phyloP scores from a whole-genome alignment of 129 eudicot species.

The Scalesia atractyloides region DNA sequence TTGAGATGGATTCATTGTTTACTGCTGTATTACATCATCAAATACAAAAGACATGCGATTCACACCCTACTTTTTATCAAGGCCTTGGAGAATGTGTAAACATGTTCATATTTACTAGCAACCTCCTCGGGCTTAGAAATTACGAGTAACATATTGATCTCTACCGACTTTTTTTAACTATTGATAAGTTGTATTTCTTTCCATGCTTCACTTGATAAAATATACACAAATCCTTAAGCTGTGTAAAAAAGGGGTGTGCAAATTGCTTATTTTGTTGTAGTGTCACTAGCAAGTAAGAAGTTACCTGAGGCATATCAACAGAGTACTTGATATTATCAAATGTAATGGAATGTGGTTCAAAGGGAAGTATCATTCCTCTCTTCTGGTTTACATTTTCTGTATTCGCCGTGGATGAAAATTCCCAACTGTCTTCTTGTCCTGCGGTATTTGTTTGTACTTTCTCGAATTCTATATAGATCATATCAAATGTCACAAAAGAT shows the following conservation, averaged over 20 bases:
- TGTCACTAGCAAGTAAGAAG: not conserved
- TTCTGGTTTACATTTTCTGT: constrained; percentile 35
- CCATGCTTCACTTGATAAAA: too few relatives aligned
- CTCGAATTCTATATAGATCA: constrained; percentile 48
- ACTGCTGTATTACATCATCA: not conserved
- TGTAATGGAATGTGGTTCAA: constrained; percentile 74
- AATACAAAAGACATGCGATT: not conserved
- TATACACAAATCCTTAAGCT: too few relatives aligned
- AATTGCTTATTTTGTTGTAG: not conserved
- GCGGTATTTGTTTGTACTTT: constrained; percentile 48
- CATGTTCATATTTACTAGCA: not conserved
- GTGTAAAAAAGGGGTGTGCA: not conserved
- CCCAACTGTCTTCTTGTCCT: constrained; percentile 37
- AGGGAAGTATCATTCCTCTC: constrained; percentile 92
- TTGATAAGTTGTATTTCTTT: too few relatives aligned
- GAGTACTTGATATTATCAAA: constrained; percentile 73
- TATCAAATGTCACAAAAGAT: not conserved
- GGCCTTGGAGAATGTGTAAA: not conserved
- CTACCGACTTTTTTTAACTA: too few relatives aligned
- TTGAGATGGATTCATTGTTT: not conserved
- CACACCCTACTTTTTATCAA: not conserved
- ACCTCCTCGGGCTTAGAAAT: too few relatives aligned
- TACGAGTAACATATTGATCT: too few relatives aligned
- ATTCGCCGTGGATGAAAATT: constrained; percentile 24
- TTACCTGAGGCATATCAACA: constrained; percentile 87